Conservation (phyloP, 2,329 filamentous ascomycete species). For the Fusarium ambrosium region DNA sequence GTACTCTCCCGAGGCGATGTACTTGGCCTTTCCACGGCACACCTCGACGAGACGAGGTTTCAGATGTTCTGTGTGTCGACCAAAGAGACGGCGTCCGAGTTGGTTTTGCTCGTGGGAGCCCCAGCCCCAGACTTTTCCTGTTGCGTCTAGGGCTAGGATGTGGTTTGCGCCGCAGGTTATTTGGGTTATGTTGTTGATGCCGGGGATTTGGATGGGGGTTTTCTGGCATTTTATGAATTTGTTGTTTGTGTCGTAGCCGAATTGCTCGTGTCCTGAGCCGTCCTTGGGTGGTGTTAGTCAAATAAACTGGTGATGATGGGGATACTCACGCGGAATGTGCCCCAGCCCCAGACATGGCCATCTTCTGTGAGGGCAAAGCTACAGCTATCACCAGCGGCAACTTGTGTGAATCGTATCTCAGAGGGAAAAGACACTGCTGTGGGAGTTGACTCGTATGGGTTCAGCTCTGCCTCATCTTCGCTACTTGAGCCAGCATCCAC, state of each 20-base stretch:
- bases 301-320: not conserved
- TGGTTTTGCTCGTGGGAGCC: constrained; percentile 59
- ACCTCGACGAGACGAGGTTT: constrained; percentile 13
- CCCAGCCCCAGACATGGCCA: constrained; percentile 81
- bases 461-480: constrained; percentile 66
- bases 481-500: constrained; percentile 56
- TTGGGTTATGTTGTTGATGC: constrained; percentile 70
- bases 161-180: constrained; percentile 76
- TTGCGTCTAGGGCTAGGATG: constrained; percentile 71
- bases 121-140: constrained; percentile 55
- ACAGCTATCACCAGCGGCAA: constrained; percentile 76
- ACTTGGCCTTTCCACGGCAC: constrained; percentile 63
- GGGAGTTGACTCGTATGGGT: constrained; percentile 75
- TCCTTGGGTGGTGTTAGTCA: constrained; percentile 24
- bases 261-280: constrained; percentile 59
- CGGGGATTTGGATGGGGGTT: constrained; percentile 62
- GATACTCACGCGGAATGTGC: constrained; percentile 74
- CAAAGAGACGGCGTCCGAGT: constrained; percentile 63
- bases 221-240: constrained; percentile 59
- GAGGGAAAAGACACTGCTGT: constrained; percentile 68
- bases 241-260: constrained; percentile 60
- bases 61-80: constrained; percentile 55
- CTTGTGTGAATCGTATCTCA: constrained; percentile 66
- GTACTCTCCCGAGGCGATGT: constrained; percentile 76
- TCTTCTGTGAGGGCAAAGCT: constrained; percentile 78